Conservation (phyloP, 257 asterid species). For the Capsicum rhomboideum region DNA sequence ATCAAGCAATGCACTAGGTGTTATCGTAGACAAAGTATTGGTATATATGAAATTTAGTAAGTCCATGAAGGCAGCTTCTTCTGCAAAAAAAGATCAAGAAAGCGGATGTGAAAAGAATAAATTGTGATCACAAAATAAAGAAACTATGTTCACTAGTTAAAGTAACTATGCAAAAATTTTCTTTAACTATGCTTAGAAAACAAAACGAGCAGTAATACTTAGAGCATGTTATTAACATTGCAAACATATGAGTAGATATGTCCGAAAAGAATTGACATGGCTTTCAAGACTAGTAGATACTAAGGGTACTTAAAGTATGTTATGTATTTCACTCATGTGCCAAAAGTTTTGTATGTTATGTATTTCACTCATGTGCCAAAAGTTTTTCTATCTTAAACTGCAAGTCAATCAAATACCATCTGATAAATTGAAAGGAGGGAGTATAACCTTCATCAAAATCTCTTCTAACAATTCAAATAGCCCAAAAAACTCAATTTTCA, state of each 20-base stretch:
- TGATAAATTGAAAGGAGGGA: neutral
- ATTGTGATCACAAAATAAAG: neutral
- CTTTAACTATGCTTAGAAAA: neutral
- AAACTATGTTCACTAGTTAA: neutral
- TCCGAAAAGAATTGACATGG: neutral
- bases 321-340: neutral
- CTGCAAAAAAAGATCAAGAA: neutral
- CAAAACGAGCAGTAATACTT: neutral
- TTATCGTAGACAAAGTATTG: conserved; percentile 1
- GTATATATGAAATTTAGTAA: neutral
- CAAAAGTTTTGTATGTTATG: neutral
- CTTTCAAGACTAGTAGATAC: neutral
- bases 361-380: neutral
- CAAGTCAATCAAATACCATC: neutral
- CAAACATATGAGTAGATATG: neutral
- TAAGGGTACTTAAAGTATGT: neutral
- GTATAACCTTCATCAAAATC: neutral
- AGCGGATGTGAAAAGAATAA: neutral
- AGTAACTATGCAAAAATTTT: neutral
- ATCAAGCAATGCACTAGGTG: conserved; percentile 2
- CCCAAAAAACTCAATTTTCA: neutral
- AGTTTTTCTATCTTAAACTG: neutral
- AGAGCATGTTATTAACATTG: neutral
- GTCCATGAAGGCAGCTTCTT: conserved; percentile 9
- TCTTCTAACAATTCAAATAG: neutral